Percentiles rank a stretch among this genome's conserved stretches.
phyloP scores from a whole-genome alignment of 2,329 filamentous ascomycete genomes.

The Pseudogymnoascus verrucosus region DNA sequence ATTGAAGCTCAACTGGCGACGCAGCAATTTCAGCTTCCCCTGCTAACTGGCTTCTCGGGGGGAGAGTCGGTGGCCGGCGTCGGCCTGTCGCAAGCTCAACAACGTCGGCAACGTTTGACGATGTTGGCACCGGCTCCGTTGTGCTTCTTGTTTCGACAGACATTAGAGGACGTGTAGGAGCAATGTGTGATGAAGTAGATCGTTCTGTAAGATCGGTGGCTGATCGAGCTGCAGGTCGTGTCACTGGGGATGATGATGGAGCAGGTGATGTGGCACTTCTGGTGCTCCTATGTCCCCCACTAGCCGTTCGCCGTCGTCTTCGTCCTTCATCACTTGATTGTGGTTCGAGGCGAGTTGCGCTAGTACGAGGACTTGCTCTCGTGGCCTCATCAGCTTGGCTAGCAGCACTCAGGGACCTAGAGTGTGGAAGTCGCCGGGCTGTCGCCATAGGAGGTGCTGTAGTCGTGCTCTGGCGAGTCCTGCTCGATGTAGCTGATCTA shows the following conservation, averaged over 20 bases:
- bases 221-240: slow-evolving; percentile 49
- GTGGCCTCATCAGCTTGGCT: slow-evolving; percentile 41
- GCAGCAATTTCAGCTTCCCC: background rate
- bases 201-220: slow-evolving; percentile 53
- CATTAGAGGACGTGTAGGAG: slow-evolving; percentile 17
- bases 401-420: slow-evolving; percentile 39
- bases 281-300: slow-evolving; percentile 31
- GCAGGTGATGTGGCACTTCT: slow-evolving; percentile 46
- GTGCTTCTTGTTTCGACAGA: slow-evolving; percentile 19
- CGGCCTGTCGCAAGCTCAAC: background rate
- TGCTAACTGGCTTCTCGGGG: background rate
- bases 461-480: background rate
- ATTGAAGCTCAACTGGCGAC: background rate
- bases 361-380: slow-evolving; percentile 39
- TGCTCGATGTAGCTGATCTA: background rate
- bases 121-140: background rate
- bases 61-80: background rate
- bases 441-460: slow-evolving; percentile 17
- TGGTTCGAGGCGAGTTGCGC: slow-evolving; percentile 41
- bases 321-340: slow-evolving; percentile 39
- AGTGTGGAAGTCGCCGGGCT: slow-evolving; percentile 32
- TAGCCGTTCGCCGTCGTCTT: slow-evolving; percentile 44
- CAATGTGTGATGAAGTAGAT: slow-evolving; percentile 23
- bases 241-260: slow-evolving; percentile 33
- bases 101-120: background rate